A percentile compares a stretch with the other conserved stretches of the same genome.
These are phyloP conservation scores for Talaromyces wortmannii DNA, from an alignment of 495 filamentous ascomycete species.

Conservation along the genomic window DNA sequence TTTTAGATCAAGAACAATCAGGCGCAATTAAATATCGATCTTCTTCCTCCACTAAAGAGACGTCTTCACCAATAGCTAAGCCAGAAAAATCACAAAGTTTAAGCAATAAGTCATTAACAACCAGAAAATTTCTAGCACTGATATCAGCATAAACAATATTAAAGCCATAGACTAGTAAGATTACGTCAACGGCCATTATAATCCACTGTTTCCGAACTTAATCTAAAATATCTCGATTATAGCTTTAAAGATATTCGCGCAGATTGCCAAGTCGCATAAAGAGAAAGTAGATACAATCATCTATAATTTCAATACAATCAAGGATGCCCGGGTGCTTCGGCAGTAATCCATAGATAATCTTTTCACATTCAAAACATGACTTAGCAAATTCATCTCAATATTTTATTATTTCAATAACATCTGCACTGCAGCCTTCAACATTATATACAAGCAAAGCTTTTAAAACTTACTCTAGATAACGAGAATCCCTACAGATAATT, in stretches of 20 bases:
- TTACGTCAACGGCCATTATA: constrained; percentile 15
- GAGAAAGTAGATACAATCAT: constrained; percentile 7
- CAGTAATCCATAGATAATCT: not conserved
- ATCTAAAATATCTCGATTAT: constrained; percentile 2
- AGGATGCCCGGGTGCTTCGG: constrained; percentile 8
- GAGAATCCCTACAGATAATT: not conserved
- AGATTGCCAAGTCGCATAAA: constrained; percentile 7
- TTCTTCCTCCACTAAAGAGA: constrained; percentile 7
- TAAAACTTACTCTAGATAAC: constrained; percentile 1
- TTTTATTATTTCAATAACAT: not conserved
- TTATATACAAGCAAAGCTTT: constrained; percentile 6
- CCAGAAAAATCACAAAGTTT: constrained; percentile 22
- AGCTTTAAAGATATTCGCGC: constrained; percentile 5
- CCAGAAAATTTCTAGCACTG: constrained; percentile 22
- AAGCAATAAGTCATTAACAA: constrained; percentile 18
- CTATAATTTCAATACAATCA: constrained; percentile 11
- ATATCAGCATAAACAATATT: constrained; percentile 22
- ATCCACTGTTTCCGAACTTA: constrained; percentile 15
- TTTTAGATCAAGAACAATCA: not conserved
- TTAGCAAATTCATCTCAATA: constrained; percentile 4
- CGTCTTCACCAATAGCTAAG: constrained; percentile 6
- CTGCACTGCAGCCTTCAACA: constrained; percentile 5
- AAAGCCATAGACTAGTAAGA: constrained; percentile 14
- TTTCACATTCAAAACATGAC: not conserved
- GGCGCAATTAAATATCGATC: constrained; percentile 6